Conservation (phyloP, 805 yeast species). For the Zygosaccharomyces lentus region DNA sequence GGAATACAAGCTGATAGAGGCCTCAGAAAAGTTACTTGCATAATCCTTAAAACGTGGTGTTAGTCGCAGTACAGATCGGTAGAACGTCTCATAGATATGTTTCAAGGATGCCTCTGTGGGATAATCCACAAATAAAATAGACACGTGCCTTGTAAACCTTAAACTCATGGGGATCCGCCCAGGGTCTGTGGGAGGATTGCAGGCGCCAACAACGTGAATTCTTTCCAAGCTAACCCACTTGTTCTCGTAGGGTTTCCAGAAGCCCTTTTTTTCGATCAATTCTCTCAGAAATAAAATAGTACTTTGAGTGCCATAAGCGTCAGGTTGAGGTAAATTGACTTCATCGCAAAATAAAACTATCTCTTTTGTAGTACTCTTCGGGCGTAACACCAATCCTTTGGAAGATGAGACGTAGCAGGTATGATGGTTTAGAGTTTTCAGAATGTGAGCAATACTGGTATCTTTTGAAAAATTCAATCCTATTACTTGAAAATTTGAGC, state of each 20-base stretch:
- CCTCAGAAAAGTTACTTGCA: conserved; percentile 46
- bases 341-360: conserved; percentile 89
- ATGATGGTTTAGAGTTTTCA: conserved; percentile 65
- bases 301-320: conserved; percentile 67
- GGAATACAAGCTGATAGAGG: conserved; percentile 64
- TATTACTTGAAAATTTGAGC: conserved; percentile 54
- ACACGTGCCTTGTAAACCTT: conserved; percentile 63
- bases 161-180: conserved; percentile 59
- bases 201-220: conserved; percentile 89
- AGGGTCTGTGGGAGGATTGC: conserved; percentile 81
- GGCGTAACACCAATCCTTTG: conserved; percentile 52
- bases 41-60: conserved; percentile 59
- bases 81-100: conserved; percentile 64
- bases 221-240: conserved; percentile 63
- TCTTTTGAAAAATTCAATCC: conserved; percentile 82
- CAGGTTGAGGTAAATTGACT: conserved; percentile 73
- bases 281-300: conserved; percentile 72
- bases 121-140: conserved; percentile 70
- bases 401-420: conserved; percentile 56
- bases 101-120: conserved; percentile 60
- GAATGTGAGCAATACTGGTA: conserved; percentile 56
- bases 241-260: conserved; percentile 59
- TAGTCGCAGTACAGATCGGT: conserved; percentile 50
- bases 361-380: conserved; percentile 60
- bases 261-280: conserved; percentile 67